These are phyloP conservation scores for Dendrothele bispora DNA, from an alignment of 768 basidiomycete genomes.

Conservation along the genomic window DNA sequence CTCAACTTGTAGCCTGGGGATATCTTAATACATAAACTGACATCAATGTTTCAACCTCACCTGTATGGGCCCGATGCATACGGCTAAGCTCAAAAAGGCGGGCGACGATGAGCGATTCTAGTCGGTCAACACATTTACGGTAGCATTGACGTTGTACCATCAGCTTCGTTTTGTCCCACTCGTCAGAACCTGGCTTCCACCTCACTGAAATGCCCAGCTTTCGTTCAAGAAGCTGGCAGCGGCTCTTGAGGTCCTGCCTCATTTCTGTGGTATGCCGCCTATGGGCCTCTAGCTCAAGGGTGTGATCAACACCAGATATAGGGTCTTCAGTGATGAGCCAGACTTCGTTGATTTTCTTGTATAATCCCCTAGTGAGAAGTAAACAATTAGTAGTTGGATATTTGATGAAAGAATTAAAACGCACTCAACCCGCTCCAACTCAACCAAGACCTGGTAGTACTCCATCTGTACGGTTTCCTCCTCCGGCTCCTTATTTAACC, in stretches of 20 bases:
- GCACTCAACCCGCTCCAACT: slow-evolving; percentile 3
- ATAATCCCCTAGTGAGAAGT: too few species aligned
- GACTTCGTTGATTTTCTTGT: background rate
- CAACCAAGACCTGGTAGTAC: slow-evolving; percentile 12
- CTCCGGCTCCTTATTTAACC: slow-evolving; percentile 14
- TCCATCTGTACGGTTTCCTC: slow-evolving; percentile 16
- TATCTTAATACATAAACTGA: too few species aligned
- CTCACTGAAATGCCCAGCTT: slow-evolving; percentile 8
- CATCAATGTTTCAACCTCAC: too few species aligned
- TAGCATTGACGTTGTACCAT: slow-evolving; percentile 9
- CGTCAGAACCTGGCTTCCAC: slow-evolving; percentile 12
- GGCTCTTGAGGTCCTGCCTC: too few species aligned
- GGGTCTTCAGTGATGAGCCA: background rate
- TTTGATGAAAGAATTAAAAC: background rate
- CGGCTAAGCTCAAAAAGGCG: slow-evolving; percentile 17
- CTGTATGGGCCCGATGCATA: slow-evolving; percentile 13
- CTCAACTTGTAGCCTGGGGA: too few species aligned
- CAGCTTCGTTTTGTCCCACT: slow-evolving; percentile 13
- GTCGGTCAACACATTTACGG: slow-evolving; percentile 13
- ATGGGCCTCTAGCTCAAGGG: too few species aligned
- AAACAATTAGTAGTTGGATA: too few species aligned
- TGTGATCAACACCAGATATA: background rate
- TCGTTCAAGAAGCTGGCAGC: too few species aligned
- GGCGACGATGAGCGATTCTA: slow-evolving; percentile 16
- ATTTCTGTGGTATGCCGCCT: slow-evolving; percentile 3